Evolutionary conservation across 139 green algal species (phyloP), one percentile per base, ranked within the genome.

Genomic region (Micromonas pusilla): DNA sequence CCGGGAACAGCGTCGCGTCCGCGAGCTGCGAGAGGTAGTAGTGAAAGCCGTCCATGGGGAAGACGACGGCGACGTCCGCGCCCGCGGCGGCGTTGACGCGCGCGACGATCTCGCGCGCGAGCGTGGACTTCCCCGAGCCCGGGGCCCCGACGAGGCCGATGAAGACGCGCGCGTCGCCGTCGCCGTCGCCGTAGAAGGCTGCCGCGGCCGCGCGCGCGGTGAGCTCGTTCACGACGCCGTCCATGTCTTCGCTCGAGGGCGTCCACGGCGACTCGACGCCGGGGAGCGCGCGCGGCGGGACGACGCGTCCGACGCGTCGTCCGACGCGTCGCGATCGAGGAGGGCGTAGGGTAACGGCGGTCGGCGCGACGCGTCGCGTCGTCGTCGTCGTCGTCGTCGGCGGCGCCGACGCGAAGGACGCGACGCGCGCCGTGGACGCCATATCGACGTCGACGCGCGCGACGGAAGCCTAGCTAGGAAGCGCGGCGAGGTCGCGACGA

Each of bases 41-140:
- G 76, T 97, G 93, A 67, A 94, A 97, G 26, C 92, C 92, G 81
- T 97, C 90, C 90, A 93, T 93, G 1, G 87, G 89, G 25, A 93
- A 73, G 6, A 74, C 77, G 2, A 82, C 81, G 1, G 85, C 84
- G 5, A 81, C 39, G 6, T 81, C 67, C 25, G 6, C 45, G 19
- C 52, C 65, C 31, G 21, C 52, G 64, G 32, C 57, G 70, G 62
- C 30, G 54, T 92, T 93, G 16, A 94, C 70, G 1, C 73, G 72
- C 1, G 26, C 25, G 9, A 37, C 39, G 31, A 97, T 85, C 13
- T 70, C 76, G 6, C 30, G 30, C 0, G 91, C 87, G 5, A 92
- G 79, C 3, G 91, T 96, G 60, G 81, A 88, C 73, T 97, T 97
- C 54, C 92, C 91, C 0, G 66, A 80, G 66, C 92, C 92, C 0